Percentiles rank a stretch among this genome's conserved stretches.
Evolutionary conservation across 768 basidiomycete species (phyloP).

Genomic region (Lentinus tigrinus): DNA sequence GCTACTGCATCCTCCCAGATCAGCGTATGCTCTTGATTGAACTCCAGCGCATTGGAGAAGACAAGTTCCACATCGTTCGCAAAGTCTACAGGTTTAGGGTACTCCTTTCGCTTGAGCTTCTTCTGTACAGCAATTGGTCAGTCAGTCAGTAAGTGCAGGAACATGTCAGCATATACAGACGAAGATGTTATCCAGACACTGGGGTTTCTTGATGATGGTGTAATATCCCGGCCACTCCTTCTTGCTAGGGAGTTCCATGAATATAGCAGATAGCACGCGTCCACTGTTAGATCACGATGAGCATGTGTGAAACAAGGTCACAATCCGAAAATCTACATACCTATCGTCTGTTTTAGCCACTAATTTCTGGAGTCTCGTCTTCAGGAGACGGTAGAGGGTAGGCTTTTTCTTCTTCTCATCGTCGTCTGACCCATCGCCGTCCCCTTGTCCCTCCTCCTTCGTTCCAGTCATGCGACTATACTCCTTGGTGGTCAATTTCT

Average conservation of each 20-base stretch:
- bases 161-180: constrained; percentile 42
- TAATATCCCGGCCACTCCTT: constrained; percentile 82
- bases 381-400: constrained; percentile 66
- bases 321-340: constrained; percentile 40
- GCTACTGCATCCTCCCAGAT: constrained; percentile 79
- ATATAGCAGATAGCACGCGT: constrained; percentile 64
- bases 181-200: constrained; percentile 74
- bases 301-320: constrained; percentile 5
- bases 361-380: constrained; percentile 68
- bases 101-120: constrained; percentile 80
- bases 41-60: constrained; percentile 84
- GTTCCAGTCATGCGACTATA: constrained; percentile 46
- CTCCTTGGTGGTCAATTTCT: constrained; percentile 52
- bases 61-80: constrained; percentile 87
- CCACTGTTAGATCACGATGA: constrained; percentile 51
- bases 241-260: constrained; percentile 82
- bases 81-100: constrained; percentile 64
- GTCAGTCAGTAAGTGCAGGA: background rate
- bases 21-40: constrained; percentile 82
- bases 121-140: constrained; percentile 45
- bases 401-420: constrained; percentile 56
- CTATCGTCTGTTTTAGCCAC: constrained; percentile 67
- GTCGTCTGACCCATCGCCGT: constrained; percentile 34
- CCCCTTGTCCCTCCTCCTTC: constrained; percentile 30
- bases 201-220: constrained; percentile 73